phyloP scores from a whole-genome alignment of 1,284 basidiomycete species.

The Golubevia sp. region DNA sequence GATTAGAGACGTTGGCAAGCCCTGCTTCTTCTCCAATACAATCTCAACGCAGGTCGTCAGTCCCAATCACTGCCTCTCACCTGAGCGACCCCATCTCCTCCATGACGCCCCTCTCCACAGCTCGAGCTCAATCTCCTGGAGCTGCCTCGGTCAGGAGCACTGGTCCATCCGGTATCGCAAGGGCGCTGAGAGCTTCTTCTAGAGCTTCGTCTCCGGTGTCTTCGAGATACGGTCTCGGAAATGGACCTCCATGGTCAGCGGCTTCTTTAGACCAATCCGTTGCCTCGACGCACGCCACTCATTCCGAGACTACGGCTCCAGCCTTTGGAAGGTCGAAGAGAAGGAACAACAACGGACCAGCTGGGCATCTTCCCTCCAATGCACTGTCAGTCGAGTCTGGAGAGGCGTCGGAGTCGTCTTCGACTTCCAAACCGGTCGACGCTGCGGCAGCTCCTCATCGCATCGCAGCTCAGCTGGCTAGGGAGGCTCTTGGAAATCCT shows the following conservation, averaged over 20 bases:
- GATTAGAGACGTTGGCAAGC: not conserved
- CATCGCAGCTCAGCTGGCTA: not conserved
- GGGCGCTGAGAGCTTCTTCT: conserved; percentile 21
- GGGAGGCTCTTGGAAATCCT: conserved; percentile 5
- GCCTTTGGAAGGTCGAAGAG: conserved; percentile 3
- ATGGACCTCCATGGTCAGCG: not conserved
- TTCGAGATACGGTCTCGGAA: not conserved
- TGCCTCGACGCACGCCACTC: conserved; percentile 10
- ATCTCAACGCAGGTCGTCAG: not conserved
- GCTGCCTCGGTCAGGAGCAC: not conserved
- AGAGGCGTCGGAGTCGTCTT: conserved; percentile 16
- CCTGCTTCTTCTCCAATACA: not conserved
- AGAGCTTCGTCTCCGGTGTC: conserved; percentile 12
- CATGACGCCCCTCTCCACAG: conserved; percentile 5
- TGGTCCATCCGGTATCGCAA: conserved; percentile 22
- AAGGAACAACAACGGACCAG: conserved; percentile 13
- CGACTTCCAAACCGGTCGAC: conserved; percentile 9
- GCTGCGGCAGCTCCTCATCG: conserved; percentile 7
- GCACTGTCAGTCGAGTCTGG: conserved; percentile 24
- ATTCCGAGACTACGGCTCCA: conserved; percentile 3
- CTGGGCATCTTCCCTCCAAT: conserved; percentile 19
- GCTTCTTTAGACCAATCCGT: not conserved
- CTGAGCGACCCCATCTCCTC: not conserved
- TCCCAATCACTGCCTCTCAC: not conserved
- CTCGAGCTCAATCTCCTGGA: not conserved